Evolutionary conservation across 2,329 filamentous ascomycete species (phyloP), one percentile per base, ranked within the genome.

Genomic region (Alternaria tenuissima): DNA sequence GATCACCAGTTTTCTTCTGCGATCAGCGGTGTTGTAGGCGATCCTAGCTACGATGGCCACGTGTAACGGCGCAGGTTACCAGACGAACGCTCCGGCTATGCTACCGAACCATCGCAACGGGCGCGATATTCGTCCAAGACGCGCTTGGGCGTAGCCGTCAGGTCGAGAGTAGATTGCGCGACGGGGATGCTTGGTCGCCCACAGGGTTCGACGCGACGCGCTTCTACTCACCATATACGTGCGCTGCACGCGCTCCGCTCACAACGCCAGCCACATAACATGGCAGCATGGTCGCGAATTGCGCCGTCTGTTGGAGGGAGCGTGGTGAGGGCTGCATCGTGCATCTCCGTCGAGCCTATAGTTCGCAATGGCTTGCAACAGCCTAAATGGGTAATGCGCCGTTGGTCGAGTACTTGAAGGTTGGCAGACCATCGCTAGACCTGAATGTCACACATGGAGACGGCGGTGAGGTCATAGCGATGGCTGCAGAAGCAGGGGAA

Each of bases 351-450:
- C 61, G 66, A 59, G 60, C 65, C 63, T 65, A 59, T 69, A 57
- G 57, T 55, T 59, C 53, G 59, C 39, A 43, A 49, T 43, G 47
- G 48, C 42, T 11, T 59, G 46, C 69, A 74, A 53, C 64, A 61
- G 72, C 70, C 74, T 76, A 76, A 76, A 75, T 70, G 70, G 72
- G 51, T 72, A 70, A 57, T 60, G 57, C 64, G 53, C 52, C 43
- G 62, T 42, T 72, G 70, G 72, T 72, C 67, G 68, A 74, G 69
- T 67, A 71, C 55, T 64, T 63, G 64, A 59, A 44, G 53, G 55
- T 63, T 55, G 55, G 67, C 63, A 61, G 62, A 53, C 53, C 54
- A 57, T 67, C 47, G 61, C 58, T 60, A 55, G 61, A 57, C 59
- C 57, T 59, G 57, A 44, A 49, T 39, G 56, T 52, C 57, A 57